Percentiles rank a stretch among this genome's conserved stretches.
Conservation (phyloP, 345 rosid genomes). For the Gossypium anomalum region DNA sequence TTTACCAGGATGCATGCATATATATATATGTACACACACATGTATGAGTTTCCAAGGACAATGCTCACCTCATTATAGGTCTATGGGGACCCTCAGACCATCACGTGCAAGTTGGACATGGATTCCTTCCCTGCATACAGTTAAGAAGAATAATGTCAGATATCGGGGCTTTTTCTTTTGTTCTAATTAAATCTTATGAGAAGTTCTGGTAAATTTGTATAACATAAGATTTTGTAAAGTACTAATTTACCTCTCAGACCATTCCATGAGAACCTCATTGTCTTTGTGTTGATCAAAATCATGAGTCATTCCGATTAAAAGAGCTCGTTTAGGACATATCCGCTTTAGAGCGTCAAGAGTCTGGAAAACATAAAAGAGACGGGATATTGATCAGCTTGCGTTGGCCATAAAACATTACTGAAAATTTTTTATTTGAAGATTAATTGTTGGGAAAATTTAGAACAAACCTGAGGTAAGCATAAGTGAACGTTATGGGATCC, state of each 20-base stretch:
- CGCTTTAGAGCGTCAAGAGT: conserved; percentile 78
- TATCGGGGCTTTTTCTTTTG: not conserved
- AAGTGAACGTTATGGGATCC: conserved; percentile 83
- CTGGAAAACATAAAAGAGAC: conserved; percentile 29
- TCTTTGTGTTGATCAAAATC: conserved; percentile 84
- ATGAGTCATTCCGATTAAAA: conserved; percentile 87
- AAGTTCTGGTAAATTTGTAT: not conserved
- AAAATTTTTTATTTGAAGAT: not conserved
- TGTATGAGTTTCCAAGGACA: not conserved
- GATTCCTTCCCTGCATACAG: conserved; percentile 78
- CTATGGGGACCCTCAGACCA: conserved; percentile 75
- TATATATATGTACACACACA: not conserved
- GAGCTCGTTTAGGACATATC: conserved; percentile 73
- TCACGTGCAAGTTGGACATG: conserved; percentile 79
- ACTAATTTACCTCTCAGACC: conserved; percentile 65
- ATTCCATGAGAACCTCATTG: conserved; percentile 67
- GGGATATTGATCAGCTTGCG: not conserved
- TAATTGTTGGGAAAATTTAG: not conserved
- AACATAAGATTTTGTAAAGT: not conserved
- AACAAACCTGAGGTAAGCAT: conserved; percentile 83
- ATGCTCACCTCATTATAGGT: conserved; percentile 39
- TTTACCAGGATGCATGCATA: not conserved
- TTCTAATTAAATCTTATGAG: not conserved
- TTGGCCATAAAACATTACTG: not conserved
- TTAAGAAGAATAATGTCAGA: not conserved